phyloP scores from a whole-genome alignment of 1,284 basidiomycete genomes.

The Boletellus deceptivus region DNA sequence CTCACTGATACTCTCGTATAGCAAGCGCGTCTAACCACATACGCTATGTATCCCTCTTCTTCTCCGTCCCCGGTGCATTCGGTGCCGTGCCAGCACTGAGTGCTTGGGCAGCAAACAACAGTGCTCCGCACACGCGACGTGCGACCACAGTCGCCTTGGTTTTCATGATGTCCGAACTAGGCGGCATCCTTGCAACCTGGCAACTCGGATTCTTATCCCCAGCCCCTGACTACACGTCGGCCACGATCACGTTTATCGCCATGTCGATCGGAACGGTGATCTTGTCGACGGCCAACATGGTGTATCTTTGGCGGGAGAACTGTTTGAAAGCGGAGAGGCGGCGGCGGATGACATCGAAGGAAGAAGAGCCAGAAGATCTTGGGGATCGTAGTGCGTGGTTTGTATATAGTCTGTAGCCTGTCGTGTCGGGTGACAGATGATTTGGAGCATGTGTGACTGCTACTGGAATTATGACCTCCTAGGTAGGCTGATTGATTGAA shows the following conservation, averaged over 20 bases:
- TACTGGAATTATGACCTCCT: too few species aligned
- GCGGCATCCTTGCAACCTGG: conserved; percentile 58
- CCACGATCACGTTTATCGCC: conserved; percentile 38
- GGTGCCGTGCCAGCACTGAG: conserved; percentile 42
- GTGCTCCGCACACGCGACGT: conserved; percentile 51
- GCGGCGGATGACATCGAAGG: conserved; percentile 8
- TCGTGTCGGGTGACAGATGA: too few species aligned
- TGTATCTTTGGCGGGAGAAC: conserved; percentile 26
- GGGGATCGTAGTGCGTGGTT: conserved; percentile 36
- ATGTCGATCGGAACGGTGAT: conserved; percentile 36
- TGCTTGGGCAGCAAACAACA: conserved; percentile 61
- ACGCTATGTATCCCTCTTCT: conserved; percentile 52
- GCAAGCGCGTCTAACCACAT: conserved; percentile 32
- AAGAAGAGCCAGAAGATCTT: conserved; percentile 20
- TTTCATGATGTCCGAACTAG: conserved; percentile 51
- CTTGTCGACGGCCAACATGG: conserved; percentile 32
- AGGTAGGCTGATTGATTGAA: too few species aligned
- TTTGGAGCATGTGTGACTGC: too few species aligned
- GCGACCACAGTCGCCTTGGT: conserved; percentile 53
- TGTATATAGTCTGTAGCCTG: conserved; percentile 25
- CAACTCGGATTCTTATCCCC: conserved; percentile 45
- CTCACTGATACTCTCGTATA: neutral
- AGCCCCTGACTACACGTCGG: conserved; percentile 42
- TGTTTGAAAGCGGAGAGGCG: conserved; percentile 20
- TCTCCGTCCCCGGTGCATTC: conserved; percentile 47